Evolutionary conservation across 2,329 filamentous ascomycete genomes (phyloP), one percentile per base, ranked within the genome.

Genomic region (Fusarium dimerum): DNA sequence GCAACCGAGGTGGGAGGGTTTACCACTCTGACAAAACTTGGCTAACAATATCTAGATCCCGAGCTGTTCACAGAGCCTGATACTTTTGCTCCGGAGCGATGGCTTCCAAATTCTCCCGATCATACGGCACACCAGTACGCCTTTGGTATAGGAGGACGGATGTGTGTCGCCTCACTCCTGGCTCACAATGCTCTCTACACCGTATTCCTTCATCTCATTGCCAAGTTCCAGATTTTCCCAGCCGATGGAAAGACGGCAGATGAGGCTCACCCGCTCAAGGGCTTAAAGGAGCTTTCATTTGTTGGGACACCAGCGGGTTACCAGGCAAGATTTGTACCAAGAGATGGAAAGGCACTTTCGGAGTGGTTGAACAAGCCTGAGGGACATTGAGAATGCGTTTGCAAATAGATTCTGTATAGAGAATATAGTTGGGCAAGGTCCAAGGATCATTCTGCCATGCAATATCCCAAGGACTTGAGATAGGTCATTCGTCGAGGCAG

Each of bases 41-140:
- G 6, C 40, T 48, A 29, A 48, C 32, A 4, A 18, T 20, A 5
- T 4, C 15, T 41, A 71, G 85, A 88, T 60, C 75, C 76, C 11
- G 72, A 74, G 1, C 81, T 87, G 62, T 88, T 87, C 72, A 85
- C 86, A 60, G 75, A 83, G 4, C 83, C 85, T 0, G 82, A 86
- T 47, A 76, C 80, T 13, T 89, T 87, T 62, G 70, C 85, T 8
- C 71, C 75, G 12, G 76, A 70, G 50, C 67, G 69, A n/a, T 82
- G 58, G 71, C 65, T 72, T 69, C 77, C 61, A 15, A 59, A 56
- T 26, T 60, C 62, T 12, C 39, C 49, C 29, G 62, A 64, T 3
- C 58, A 62, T 2, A 60, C 68, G 5, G 77, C 76, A 4, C 78
- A 77, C 1, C 79, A 82, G 56, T 82, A 79, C 55, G 77, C 73